A percentile compares a stretch with the other conserved stretches of the same genome.
These are phyloP conservation scores for Oryza officinalis DNA, from an alignment of 176 grass and related monocot genomes.

Conservation along the genomic window DNA sequence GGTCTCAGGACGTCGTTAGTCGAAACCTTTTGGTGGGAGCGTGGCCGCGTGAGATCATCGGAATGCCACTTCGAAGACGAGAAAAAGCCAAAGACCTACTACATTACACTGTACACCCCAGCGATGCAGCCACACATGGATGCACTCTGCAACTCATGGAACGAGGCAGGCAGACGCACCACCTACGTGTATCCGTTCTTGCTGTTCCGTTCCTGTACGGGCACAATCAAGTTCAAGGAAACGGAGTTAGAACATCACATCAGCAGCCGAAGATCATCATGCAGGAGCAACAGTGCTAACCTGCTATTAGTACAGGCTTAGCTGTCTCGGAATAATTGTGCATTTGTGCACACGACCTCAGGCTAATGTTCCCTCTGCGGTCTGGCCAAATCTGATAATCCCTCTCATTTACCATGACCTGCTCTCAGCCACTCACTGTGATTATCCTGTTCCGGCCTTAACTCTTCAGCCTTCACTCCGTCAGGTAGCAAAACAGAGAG, in stretches of 20 bases:
- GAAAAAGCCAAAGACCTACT: background rate
- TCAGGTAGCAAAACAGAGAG: no score
- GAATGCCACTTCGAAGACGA: background rate
- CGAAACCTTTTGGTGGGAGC: no score
- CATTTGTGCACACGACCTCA: background rate
- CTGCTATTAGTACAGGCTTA: background rate
- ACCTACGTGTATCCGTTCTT: background rate
- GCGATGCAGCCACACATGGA: background rate
- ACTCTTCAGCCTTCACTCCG: no score
- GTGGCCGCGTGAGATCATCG: no score
- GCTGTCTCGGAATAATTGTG: constrained; percentile 17
- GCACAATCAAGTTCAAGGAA: background rate
- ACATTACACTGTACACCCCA: no score
- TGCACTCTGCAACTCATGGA: no score
- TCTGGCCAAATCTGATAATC: background rate
- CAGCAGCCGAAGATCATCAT: constrained; percentile 6
- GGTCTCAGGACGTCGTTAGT: no score
- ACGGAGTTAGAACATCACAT: background rate
- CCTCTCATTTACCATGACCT: background rate
- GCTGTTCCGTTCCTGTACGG: background rate
- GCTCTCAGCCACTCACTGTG: background rate
- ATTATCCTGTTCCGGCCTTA: constrained; percentile 11
- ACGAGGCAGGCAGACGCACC: background rate
- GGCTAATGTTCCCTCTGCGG: background rate
- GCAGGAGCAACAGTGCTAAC: background rate